Evolutionary conservation across 192 early-diverging fungal genomes (phyloP), one percentile per base, ranked within the genome.

Genomic region (Coemansia sp.): DNA sequence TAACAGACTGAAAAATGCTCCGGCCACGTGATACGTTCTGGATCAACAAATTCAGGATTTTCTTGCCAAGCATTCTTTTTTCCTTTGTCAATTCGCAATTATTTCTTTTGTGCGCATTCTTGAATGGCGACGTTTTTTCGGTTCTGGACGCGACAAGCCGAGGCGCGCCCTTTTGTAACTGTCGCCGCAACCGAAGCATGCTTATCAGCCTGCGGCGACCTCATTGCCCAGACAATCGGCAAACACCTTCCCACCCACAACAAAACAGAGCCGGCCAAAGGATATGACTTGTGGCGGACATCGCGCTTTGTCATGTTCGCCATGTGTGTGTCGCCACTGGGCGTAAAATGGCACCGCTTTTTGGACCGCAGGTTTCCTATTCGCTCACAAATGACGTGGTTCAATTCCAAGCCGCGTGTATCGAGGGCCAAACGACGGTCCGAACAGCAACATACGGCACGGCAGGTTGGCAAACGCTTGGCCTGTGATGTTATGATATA

Each of bases 131-230:
- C 70, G 15, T 76, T 82, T 54, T 82, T 82, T 32, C 58, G 80
- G 63, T 77, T 82, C 56, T 82, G 80, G 80, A 77, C 80, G 45
- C 73, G 75, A 21, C 75, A 82, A 56, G 80, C 80, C 8, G 74
- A 82, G 61, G 67, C 69, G 22, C 80, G 80, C 1, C 80, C 80
- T 6, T 82, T 82, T 63, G 52, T 56, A 23, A 82, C 80, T n/a
- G 58, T 82, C 17, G 80, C 80, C 5, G 70, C 63, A 2, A 82
- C 80, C 43, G 80, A 82, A 32, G 75, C 75, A 1, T 82, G 73
- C 22, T 62, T 82, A 2, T 82, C 80, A 2, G 71, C 75, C 17
- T 76, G 73, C 62, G 80, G 80, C 41, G 80, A 82, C 69, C 68
- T 76, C 10, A 66, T 82, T 37, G 80, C 80, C 17, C 80, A 82